These are phyloP conservation scores for Grifola frondosa DNA, from an alignment of 1,284 basidiomycete genomes.

Conservation along the genomic window DNA sequence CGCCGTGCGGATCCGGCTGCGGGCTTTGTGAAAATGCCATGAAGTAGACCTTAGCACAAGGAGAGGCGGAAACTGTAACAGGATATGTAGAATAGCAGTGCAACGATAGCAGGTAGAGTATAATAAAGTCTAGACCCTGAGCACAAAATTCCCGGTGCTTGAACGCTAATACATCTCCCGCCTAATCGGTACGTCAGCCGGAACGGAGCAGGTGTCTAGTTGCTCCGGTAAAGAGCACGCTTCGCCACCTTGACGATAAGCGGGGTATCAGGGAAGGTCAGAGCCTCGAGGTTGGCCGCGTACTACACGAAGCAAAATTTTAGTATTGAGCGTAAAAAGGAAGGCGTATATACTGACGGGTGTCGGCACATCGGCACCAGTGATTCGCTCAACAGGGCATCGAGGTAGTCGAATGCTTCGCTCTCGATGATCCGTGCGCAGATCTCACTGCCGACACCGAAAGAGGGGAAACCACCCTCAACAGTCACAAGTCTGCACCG, in stretches of 20 bases:
- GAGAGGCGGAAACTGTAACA: background rate
- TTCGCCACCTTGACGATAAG: conserved; percentile 90
- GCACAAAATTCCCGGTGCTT: conserved; percentile 12
- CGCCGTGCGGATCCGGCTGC: conserved; percentile 73
- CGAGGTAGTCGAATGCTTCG: conserved; percentile 95
- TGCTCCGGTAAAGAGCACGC: conserved; percentile 86
- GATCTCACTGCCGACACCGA: conserved; percentile 98
- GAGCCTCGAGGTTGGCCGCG: conserved; percentile 82
- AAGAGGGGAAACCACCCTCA: conserved; percentile 98
- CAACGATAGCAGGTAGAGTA: conserved; percentile 28
- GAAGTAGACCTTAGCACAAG: background rate
- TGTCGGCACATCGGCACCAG: conserved; percentile 96
- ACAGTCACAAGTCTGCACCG: conserved; percentile 80
- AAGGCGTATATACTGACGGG: conserved; percentile 61
- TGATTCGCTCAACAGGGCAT: conserved; percentile 98
- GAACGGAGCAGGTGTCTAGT: no score
- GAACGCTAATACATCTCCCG: conserved; percentile 20
- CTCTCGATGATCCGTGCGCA: conserved; percentile 96
- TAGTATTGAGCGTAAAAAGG: background rate
- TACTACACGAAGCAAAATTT: conserved; percentile 53
- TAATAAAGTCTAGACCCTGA: conserved; percentile 25
- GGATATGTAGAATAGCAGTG: conserved; percentile 26
- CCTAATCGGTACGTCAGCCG: no score
- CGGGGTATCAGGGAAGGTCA: conserved; percentile 89
- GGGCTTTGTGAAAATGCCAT: conserved; percentile 17